These are phyloP conservation scores for Aspergillus conjunctus DNA, from an alignment of 495 filamentous ascomycete species.

Conservation along the genomic window DNA sequence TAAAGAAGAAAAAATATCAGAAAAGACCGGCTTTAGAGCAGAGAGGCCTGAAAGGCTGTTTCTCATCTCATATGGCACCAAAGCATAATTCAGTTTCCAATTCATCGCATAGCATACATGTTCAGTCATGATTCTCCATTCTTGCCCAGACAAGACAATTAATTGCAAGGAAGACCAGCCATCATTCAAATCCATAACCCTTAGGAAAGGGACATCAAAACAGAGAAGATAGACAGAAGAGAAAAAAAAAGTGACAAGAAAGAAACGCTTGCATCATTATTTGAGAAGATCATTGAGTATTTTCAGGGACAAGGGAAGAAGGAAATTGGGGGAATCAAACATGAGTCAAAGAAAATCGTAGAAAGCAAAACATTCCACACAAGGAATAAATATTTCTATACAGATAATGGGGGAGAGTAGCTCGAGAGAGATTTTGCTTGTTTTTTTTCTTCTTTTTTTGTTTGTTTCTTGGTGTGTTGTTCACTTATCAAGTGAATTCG, in stretches of 20 bases:
- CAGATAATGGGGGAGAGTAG: conserved; percentile 4
- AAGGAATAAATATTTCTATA: conserved; percentile 8
- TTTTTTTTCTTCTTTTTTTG: not conserved
- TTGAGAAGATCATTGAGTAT: not conserved
- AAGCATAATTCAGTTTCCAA: no score
- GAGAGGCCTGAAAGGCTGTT: no score
- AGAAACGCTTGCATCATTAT: not conserved
- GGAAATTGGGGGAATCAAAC: not conserved
- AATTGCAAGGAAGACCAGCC: not conserved
- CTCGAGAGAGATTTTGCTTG: not conserved
- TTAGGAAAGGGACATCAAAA: not conserved
- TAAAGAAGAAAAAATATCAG: not conserved
- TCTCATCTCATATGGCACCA: no score
- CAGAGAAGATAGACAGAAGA: not conserved
- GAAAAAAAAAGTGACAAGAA: not conserved
- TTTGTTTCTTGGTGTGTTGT: not conserved
- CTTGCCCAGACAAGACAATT: not conserved
- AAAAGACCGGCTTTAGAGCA: no score
- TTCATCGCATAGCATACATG: not conserved
- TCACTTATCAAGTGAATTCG: conserved; percentile 45
- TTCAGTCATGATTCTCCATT: not conserved
- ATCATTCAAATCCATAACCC: not conserved
- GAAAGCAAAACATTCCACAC: conserved; percentile 6
- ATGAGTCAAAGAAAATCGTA: not conserved
- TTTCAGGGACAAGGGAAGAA: not conserved